Evolutionary conservation across 768 basidiomycete genomes (phyloP), one percentile per base, ranked within the genome.

Genomic region (Tricholoma furcatifolium): DNA sequence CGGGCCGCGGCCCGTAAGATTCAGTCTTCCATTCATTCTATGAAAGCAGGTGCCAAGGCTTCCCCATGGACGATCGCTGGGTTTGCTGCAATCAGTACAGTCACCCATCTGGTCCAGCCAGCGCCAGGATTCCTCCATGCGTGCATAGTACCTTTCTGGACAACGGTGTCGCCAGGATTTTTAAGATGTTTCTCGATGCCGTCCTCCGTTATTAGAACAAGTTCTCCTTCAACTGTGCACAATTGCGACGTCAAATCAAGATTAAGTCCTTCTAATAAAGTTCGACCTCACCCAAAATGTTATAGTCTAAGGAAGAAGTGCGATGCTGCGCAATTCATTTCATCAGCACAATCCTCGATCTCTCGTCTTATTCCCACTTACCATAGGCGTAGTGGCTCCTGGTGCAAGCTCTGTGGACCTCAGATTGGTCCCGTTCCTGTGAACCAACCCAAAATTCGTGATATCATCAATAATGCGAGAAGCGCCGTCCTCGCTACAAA

Each of bases 281-380:
- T 41, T 17, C 0, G 44, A 14, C 58, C 77, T 55, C 53, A 81
- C 82, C 68, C 12, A 84, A 68, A 21, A 84, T 78, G 57, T 86
- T 84, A 60, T 81, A 80, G 60, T 86, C 84, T 51, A 85, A 60
- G 14, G 84, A 83, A 30, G 73, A 73, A 8, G 83, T 84, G 24
- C 82, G 74, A 61, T 74, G 71, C 70, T 74, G 45, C 31, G 58
- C 43, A 69, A 49, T 17, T 24, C 24, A 34, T 6, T 11, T 5
- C 12, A 43, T 55, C 21, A 57, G 31, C 41, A 45, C 42, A 24
- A 6, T 17, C 30, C 44, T 3, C 23, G 9, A 34, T 10, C 3
- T 36, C 11, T 20, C 10, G 23, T 42, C 34, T 49, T n/a, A 30
- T 17, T n/a, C 15, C 18, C 6, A 53, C 71, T 53, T 53, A 83